Evolutionary conservation across 768 basidiomycete species (phyloP), one percentile per base, ranked within the genome.

Genomic region (Naganishia randhawae): DNA sequence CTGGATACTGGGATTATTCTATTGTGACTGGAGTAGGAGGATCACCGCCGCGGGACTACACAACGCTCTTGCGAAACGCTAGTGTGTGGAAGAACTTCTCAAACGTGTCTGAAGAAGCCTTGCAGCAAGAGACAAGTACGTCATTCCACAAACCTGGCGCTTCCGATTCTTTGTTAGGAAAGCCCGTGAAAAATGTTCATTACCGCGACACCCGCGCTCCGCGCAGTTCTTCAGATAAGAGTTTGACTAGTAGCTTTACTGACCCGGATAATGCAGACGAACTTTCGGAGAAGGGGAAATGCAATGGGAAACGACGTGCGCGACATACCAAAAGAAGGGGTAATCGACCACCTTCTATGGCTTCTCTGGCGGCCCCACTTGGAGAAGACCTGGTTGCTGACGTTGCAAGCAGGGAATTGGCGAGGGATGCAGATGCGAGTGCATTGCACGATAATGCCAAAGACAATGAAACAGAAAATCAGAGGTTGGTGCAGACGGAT

Each of bases 1-100:
- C 57, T 25, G 57, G 57, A 13, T 61, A 61, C 39, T 61, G 57
- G 57, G 57, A 61, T 41, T 61, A 61, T 19, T 61, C 57, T 5
- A 61, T 61, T 39, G 57, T 61, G 1, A 61, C 57, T 22, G 57
- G 57, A 13, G 27, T 61, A 22, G 57, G 37, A 41, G 57, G 57
- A 25, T 61, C 57, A 6, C 57, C 57, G 6, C 27, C 57, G 11
- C 41, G n/a, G 32, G 57, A 61, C 32, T 42, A 27, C 57, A 9
- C 37, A 39, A 1, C n/a, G 57, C 37, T 61, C 4, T 29, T 61
- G 37, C 57, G 57, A 41, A 61, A 61, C 39, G 25, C 57, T 35
- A 61, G 57, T 27, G 10, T 61, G 57, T 41, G 39, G 57, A 61
- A 61, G 37, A 7, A 42, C 25, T 61, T 61, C 16, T 35, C 57